These are phyloP conservation scores for Xylaria intraflava DNA, from an alignment of 495 filamentous ascomycete genomes.

Conservation along the genomic window DNA sequence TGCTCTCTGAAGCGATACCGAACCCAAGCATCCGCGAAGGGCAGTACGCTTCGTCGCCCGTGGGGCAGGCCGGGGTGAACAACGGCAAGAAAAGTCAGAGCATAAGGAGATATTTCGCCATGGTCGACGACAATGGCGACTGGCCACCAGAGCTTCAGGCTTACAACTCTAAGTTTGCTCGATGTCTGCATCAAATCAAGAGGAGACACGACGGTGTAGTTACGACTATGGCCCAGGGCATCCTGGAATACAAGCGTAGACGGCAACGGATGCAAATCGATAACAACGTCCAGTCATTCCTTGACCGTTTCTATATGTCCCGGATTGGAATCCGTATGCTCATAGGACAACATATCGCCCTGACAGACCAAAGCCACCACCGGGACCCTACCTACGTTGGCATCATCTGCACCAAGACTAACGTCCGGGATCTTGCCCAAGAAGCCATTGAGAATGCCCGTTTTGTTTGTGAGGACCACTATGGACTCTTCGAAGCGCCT, in stretches of 20 bases:
- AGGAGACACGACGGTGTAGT: constrained; percentile 94
- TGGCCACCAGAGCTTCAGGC: constrained; percentile 94
- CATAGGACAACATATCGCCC: constrained; percentile 94
- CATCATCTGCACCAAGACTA: constrained; percentile 98
- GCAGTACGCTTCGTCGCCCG: constrained; percentile 74
- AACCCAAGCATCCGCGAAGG: constrained; percentile 87
- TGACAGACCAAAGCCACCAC: constrained; percentile 84
- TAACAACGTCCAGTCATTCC: constrained; percentile 88
- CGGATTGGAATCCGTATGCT: constrained; percentile 99
- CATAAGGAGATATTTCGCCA: constrained; percentile 77
- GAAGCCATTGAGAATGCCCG: constrained; percentile 98
- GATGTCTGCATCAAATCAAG: constrained; percentile 85
- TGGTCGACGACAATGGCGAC: constrained; percentile 77
- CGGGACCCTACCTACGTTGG: constrained; percentile 91
- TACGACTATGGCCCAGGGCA: constrained; percentile 90
- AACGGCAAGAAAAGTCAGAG: constrained; percentile 46
- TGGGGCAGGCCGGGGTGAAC: constrained; percentile 45
- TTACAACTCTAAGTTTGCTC: constrained; percentile 86
- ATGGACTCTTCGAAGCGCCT: constrained; percentile 93
- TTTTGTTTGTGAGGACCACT: constrained; percentile 98
- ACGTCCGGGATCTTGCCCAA: constrained; percentile 88
- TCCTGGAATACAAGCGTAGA: constrained; percentile 94
- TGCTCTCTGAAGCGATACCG: constrained; percentile 70
- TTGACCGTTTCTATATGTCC: constrained; percentile 99
- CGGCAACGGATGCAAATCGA: constrained; percentile 98